Conservation (phyloP, 441 rosid genomes). For the Erysimum cheiri region DNA sequence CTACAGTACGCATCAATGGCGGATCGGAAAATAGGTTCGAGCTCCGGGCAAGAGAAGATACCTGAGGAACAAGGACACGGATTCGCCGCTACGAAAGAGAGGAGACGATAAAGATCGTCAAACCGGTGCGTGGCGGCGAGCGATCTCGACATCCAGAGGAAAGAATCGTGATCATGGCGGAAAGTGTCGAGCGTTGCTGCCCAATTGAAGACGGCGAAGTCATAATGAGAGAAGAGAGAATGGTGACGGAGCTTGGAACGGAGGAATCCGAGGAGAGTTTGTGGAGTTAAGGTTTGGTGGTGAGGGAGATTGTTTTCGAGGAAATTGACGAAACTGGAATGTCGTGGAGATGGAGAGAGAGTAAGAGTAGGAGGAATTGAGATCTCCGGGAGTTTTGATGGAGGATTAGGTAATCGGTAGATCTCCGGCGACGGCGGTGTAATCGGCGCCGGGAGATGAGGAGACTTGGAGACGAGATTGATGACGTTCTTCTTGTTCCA, state of each 20-base stretch:
- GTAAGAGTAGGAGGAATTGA: constrained; percentile 64
- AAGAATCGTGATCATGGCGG: constrained; percentile 83
- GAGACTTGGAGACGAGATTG: constrained; percentile 41
- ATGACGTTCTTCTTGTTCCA: constrained; percentile 50
- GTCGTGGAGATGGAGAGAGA: constrained; percentile 61
- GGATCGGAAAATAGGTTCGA: constrained; percentile 65
- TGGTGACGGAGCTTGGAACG: constrained; percentile 77
- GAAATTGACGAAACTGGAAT: constrained; percentile 55
- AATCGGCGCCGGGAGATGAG: constrained; percentile 40
- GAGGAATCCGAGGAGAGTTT: constrained; percentile 64
- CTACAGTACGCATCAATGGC: constrained; percentile 62
- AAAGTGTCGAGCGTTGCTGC: constrained; percentile 74
- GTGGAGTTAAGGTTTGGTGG: constrained; percentile 59
- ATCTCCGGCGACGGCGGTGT: constrained; percentile 43
- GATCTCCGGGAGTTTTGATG: constrained; percentile 46
- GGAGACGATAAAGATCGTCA: constrained; percentile 57
- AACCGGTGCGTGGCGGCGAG: constrained; percentile 73
- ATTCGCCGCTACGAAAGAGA: constrained; percentile 60
- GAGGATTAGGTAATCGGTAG: constrained; percentile 55
- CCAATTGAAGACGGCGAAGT: constrained; percentile 78
- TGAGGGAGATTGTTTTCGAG: constrained; percentile 61
- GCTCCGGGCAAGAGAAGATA: constrained; percentile 81
- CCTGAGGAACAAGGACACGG: constrained; percentile 88
- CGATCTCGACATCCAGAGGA: constrained; percentile 77
- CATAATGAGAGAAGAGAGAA: constrained; percentile 74